These are phyloP conservation scores for Salvia hispanica DNA, from an alignment of 257 asterid genomes.

Conservation along the genomic window DNA sequence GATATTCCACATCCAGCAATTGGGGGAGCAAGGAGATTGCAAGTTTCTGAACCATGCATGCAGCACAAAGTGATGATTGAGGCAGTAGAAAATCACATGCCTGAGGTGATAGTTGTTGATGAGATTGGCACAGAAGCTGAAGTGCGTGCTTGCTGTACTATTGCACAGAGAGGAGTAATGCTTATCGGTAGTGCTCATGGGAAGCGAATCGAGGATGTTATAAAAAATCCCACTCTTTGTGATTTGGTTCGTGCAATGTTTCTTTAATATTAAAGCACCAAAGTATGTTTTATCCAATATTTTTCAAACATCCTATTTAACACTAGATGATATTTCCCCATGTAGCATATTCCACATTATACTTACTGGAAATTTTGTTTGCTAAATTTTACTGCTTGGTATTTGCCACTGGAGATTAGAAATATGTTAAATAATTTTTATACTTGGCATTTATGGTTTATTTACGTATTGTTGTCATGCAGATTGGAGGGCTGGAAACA, in stretches of 20 bases:
- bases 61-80: slow-evolving; percentile 78
- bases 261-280: slow-evolving; percentile 6
- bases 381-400: background rate
- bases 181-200: slow-evolving; percentile 90
- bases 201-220: slow-evolving; percentile 59
- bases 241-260: slow-evolving; percentile 56
- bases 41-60: slow-evolving; percentile 69
- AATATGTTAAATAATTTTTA: background rate
- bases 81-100: slow-evolving; percentile 92
- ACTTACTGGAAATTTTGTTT: background rate
- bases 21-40: slow-evolving; percentile 78
- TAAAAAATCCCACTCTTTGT: slow-evolving; percentile 63
- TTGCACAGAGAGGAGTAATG: slow-evolving; percentile 88
- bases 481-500: slow-evolving; percentile 73
- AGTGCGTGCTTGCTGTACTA: slow-evolving; percentile 75
- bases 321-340: too few species aligned
- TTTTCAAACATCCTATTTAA: slow-evolving; percentile 1
- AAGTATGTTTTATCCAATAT: background rate
- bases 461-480: slow-evolving; percentile 27
- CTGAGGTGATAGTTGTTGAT: slow-evolving; percentile 79
- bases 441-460: background rate
- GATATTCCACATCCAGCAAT: slow-evolving; percentile 83
- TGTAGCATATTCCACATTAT: too few species aligned
- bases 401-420: background rate
- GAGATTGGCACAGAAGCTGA: slow-evolving; percentile 82